Percentiles rank a stretch among this genome's conserved stretches.
phyloP scores from a whole-genome alignment of 352 stramenopile genomes.

The Pythium aristosporum region DNA sequence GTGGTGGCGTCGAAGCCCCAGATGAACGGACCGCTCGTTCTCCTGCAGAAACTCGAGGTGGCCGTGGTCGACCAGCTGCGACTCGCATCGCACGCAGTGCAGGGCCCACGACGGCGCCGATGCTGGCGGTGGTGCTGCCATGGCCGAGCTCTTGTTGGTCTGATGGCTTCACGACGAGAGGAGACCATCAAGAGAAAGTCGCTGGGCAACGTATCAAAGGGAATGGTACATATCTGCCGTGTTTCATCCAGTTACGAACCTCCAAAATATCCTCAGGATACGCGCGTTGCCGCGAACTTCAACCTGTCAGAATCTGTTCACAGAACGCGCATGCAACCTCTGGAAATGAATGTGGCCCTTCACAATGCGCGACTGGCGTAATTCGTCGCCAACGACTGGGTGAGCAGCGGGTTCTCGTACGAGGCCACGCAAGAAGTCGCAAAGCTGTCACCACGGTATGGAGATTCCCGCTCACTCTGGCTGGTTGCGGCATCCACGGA shows the following conservation, averaged over 20 bases:
- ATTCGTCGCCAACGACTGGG: constrained; percentile 10
- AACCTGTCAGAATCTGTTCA: background rate
- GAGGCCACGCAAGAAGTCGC: constrained; percentile 37
- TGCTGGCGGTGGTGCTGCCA: background rate
- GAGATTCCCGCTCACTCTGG: constrained; percentile 44
- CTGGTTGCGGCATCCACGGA: constrained; percentile 17
- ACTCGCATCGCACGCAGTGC: constrained; percentile 23
- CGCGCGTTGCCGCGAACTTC: background rate
- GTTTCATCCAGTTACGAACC: constrained; percentile 10
- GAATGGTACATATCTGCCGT: background rate
- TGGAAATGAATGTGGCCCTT: background rate
- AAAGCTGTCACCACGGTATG: constrained; percentile 34
- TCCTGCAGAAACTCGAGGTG: constrained; percentile 53
- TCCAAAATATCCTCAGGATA: constrained; percentile 16
- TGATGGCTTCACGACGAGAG: background rate
- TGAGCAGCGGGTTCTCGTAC: constrained; percentile 13
- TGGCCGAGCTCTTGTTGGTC: background rate
- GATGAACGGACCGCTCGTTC: constrained; percentile 47
- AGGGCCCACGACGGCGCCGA: constrained; percentile 18
- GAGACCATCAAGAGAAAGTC: background rate
- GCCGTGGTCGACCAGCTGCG: constrained; percentile 15
- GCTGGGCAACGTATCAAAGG: background rate
- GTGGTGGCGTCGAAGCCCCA: constrained; percentile 38
- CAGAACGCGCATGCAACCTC: background rate
- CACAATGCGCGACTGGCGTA: constrained; percentile 17